Conservation (phyloP, 192 early-diverging fungal genomes). For the Coemansia sp. region DNA sequence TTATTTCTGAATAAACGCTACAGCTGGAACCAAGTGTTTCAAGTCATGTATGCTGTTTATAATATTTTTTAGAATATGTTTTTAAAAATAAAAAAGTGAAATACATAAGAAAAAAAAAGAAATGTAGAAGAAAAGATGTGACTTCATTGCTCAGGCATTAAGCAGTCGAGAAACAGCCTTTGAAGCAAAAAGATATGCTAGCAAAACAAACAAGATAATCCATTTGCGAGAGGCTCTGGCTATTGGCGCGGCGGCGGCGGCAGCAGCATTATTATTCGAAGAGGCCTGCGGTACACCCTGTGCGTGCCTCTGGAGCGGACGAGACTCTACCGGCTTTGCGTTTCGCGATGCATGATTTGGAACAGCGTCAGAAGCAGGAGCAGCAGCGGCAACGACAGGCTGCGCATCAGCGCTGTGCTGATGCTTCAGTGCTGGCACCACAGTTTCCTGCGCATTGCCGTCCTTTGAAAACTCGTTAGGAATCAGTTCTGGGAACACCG, state of each 20-base stretch:
- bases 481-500: constrained; percentile 81
- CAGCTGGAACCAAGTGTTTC: background rate
- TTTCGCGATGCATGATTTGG: background rate
- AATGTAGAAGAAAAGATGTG: background rate
- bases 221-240: constrained; percentile 38
- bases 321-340: background rate
- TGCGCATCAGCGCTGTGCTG: background rate
- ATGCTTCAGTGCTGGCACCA: background rate
- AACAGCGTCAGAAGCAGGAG: background rate
- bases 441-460: constrained; percentile 9
- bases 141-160: constrained; percentile 19
- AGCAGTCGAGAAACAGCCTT: constrained; percentile 40
- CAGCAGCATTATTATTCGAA: constrained; percentile 11
- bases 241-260: background rate
- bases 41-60: background rate
- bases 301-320: background rate
- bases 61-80: background rate
- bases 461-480: constrained; percentile 26
- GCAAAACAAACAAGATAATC: constrained; percentile 41
- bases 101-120: background rate
- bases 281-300: background rate
- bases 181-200: constrained; percentile 48
- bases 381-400: background rate
- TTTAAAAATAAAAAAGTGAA: constrained; percentile 6
- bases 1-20: constrained; percentile 25